These are phyloP conservation scores for Centella asiatica DNA, from an alignment of 129 eudicot genomes.

Conservation along the genomic window DNA sequence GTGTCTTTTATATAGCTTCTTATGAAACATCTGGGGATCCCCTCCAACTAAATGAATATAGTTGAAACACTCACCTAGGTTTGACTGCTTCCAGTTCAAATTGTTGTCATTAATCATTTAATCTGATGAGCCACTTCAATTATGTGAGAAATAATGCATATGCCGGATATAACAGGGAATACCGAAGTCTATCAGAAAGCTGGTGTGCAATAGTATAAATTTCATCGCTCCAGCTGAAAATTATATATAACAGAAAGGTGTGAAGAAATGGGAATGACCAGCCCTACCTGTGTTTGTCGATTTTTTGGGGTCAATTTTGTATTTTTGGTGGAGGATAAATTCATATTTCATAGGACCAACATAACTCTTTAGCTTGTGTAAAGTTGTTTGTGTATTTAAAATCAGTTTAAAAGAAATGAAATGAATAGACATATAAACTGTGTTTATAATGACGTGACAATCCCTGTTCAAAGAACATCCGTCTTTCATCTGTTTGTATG, in stretches of 20 bases:
- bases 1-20: background rate
- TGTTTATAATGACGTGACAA: too few species aligned
- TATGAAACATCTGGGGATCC: background rate
- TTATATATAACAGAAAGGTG: background rate
- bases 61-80: background rate
- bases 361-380: constrained; percentile 1
- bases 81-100: background rate
- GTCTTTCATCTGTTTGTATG: too few species aligned
- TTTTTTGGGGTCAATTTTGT: background rate
- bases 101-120: background rate
- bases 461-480: too few species aligned
- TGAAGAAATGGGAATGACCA: background rate
- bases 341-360: background rate
- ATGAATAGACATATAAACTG: too few species aligned
- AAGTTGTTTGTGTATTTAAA: background rate
- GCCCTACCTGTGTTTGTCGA: too few species aligned
- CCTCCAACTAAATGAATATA: background rate
- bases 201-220: background rate
- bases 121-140: too few species aligned
- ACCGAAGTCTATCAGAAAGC: background rate
- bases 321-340: background rate
- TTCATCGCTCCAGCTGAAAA: background rate
- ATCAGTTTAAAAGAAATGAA: background rate
- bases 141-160: background rate
- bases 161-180: background rate